These are phyloP conservation scores for Pichia kudriavzevii DNA, from an alignment of 1,139 yeast species.

Conservation along the genomic window DNA sequence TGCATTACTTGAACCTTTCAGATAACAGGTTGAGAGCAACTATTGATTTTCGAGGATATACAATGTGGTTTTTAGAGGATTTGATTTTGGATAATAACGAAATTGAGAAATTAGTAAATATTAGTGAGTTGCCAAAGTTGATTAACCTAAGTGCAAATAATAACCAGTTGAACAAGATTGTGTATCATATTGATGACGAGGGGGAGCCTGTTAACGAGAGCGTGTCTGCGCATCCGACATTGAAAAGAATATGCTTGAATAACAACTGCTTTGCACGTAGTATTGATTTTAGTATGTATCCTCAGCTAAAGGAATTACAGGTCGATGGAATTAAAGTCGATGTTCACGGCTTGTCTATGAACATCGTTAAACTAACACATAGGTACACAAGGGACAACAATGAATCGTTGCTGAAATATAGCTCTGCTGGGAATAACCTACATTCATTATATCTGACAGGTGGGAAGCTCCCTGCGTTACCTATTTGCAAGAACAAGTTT, in stretches of 20 bases:
- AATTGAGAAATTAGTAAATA: conserved; percentile 30
- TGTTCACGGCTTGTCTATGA: conserved; percentile 27
- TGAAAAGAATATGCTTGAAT: conserved; percentile 40
- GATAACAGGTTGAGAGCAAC: conserved; percentile 36
- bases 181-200: neutral
- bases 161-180: conserved; percentile 28
- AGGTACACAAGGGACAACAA: conserved; percentile 30
- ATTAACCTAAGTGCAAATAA: conserved; percentile 38
- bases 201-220: neutral
- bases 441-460: conserved; percentile 22
- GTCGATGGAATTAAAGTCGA: conserved; percentile 37
- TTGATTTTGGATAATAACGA: conserved; percentile 39
- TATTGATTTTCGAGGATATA: conserved; percentile 33
- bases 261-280: conserved; percentile 31
- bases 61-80: conserved; percentile 38
- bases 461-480: conserved; percentile 12
- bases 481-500: conserved; percentile 25
- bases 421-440: conserved; percentile 12
- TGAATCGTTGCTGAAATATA: conserved; percentile 12
- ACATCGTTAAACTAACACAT: conserved; percentile 34
- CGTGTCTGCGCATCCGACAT: conserved; percentile 24
- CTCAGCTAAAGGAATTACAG: conserved; percentile 38
- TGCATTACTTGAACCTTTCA: conserved; percentile 36
- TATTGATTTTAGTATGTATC: conserved; percentile 32
- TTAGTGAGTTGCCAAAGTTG: conserved; percentile 33